Conservation (phyloP, 225 moss, liverwort and hornwort genomes). For the Sphagnum contortum region DNA sequence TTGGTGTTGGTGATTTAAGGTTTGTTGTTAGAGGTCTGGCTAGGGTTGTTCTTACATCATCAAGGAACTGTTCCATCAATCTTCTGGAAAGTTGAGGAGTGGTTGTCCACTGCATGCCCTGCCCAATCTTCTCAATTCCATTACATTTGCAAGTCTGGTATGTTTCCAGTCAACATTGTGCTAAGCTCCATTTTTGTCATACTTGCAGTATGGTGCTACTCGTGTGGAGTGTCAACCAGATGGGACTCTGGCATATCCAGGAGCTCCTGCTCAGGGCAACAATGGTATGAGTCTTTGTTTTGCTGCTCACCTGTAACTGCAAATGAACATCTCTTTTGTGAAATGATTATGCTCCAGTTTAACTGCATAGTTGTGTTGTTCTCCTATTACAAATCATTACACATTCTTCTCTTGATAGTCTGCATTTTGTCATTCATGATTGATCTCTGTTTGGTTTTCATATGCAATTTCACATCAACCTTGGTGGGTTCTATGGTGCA, state of each 20-base stretch:
- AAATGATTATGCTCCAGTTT: neutral
- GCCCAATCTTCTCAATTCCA: neutral
- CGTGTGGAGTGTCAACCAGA: slow-evolving; percentile 88
- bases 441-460: neutral
- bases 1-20: neutral
- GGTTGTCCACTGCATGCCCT: too few species aligned
- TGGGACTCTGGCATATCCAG: slow-evolving; percentile 85
- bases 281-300: slow-evolving; percentile 45
- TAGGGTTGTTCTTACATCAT: neutral
- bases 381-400: neutral
- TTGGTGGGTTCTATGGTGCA: too few species aligned
- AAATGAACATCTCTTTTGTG: neutral
- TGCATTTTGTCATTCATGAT: neutral
- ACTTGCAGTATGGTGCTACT: slow-evolving; percentile 76
- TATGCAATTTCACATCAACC: neutral
- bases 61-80: neutral
- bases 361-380: too few species aligned
- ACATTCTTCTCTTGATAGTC: too few species aligned
- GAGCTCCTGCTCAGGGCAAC: slow-evolving; percentile 50
- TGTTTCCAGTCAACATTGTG: slow-evolving; percentile 53
- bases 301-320: slow-evolving; percentile 1
- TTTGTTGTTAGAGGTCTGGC: neutral
- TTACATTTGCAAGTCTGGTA: slow-evolving; percentile 50
- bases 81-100: neutral
- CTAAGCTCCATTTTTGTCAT: neutral